Conservation (phyloP, 2,329 filamentous ascomycete genomes). For the Diaporthe australafricana region DNA sequence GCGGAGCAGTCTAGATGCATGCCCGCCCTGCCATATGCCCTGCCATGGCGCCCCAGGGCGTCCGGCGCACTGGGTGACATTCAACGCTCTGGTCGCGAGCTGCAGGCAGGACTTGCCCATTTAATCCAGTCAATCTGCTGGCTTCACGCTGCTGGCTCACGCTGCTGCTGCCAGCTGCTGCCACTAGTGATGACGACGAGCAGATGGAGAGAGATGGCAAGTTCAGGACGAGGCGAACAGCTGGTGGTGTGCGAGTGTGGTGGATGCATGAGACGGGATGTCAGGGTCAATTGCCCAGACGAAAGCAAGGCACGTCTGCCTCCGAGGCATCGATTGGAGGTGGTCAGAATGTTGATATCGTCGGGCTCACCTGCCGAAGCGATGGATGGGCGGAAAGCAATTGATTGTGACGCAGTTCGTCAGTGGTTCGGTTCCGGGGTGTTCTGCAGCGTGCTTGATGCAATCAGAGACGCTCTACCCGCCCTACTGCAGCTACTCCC, state of each 20-base stretch:
- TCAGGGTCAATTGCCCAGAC: not conserved
- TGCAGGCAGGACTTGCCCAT: not conserved
- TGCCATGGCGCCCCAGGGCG: not conserved
- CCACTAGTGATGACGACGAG: not conserved
- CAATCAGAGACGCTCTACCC: slow-evolving; percentile 16
- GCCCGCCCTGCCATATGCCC: not conserved
- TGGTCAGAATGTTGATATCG: slow-evolving; percentile 17
- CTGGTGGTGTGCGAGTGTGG: slow-evolving; percentile 11
- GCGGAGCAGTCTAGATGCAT: slow-evolving; percentile 11
- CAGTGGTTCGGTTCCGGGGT: slow-evolving; percentile 22
- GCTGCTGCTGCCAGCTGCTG: not conserved
- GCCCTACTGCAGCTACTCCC: slow-evolving; percentile 19
- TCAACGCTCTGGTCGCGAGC: slow-evolving; percentile 15
- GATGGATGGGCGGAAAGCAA: slow-evolving; percentile 25
- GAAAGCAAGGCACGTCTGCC: slow-evolving; percentile 15
- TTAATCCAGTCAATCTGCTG: not conserved
- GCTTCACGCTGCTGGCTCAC: not conserved
- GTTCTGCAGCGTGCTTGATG: slow-evolving; percentile 24
- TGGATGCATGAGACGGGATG: slow-evolving; percentile 1
- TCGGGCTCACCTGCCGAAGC: slow-evolving; percentile 35
- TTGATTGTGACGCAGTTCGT: slow-evolving; percentile 7
- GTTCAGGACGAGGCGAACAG: not conserved
- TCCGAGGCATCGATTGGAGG: slow-evolving; percentile 3
- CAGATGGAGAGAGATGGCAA: not conserved
- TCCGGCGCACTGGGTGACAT: slow-evolving; percentile 31